phyloP scores from a whole-genome alignment of 2,329 filamentous ascomycete genomes.

The Tolypocladium inflatum region DNA sequence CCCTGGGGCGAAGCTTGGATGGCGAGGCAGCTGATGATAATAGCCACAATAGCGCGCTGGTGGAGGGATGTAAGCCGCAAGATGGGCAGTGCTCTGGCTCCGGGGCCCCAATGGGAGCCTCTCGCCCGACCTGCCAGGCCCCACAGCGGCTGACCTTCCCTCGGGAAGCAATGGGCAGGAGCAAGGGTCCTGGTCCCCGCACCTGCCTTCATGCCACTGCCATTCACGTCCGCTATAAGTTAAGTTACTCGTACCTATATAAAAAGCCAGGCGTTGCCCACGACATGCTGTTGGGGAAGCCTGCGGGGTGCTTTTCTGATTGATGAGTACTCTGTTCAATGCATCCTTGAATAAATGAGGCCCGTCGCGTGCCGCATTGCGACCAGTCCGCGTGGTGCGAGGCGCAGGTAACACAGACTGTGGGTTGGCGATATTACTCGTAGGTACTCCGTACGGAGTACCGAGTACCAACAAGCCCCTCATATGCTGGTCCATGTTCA shows the following conservation, averaged over 20 bases:
- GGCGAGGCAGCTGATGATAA: not conserved
- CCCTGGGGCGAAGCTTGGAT: not conserved
- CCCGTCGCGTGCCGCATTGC: not conserved
- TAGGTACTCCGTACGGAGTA: too few relatives aligned
- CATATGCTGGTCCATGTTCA: not conserved
- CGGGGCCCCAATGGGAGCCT: not conserved
- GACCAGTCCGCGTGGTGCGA: not conserved
- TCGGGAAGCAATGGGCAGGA: not conserved
- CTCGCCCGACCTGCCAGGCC: not conserved
- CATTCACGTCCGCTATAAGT: too few relatives aligned
- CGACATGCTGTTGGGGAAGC: too few relatives aligned
- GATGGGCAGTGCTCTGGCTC: not conserved
- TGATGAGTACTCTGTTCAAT: too few relatives aligned
- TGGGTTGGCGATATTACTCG: not conserved
- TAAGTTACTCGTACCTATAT: too few relatives aligned
- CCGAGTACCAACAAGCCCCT: not conserved
- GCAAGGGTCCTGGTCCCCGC: not conserved
- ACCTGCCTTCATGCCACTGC: too few relatives aligned
- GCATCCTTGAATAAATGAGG: not conserved
- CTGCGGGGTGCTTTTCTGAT: too few relatives aligned
- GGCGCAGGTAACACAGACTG: not conserved
- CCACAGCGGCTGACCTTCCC: not conserved
- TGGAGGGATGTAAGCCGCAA: not conserved
- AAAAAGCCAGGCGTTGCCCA: too few relatives aligned
- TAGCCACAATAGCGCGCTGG: not conserved